Conservation (phyloP, 208 protist genomes). For the Leishmania tropica region DNA sequence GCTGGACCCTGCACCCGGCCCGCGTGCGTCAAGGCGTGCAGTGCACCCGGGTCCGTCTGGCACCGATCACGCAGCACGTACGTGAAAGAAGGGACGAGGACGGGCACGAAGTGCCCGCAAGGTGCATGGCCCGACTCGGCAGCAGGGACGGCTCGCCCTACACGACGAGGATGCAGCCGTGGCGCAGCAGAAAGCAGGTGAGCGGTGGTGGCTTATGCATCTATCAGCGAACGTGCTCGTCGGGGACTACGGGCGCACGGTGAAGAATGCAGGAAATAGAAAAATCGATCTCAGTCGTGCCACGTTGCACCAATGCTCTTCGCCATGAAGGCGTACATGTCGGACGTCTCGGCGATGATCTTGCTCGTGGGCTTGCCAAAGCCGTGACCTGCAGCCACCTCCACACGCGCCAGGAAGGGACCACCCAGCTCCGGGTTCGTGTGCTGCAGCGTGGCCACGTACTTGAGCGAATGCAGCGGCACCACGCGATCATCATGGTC, state of each 20-base stretch:
- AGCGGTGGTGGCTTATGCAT: too few relatives aligned
- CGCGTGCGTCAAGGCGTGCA: neutral
- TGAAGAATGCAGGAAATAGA: neutral
- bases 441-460: constrained; percentile 93
- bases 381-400: constrained; percentile 88
- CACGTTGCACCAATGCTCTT: constrained; percentile 78
- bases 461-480: constrained; percentile 97
- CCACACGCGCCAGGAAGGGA: constrained; percentile 86
- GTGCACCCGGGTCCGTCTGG: neutral
- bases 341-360: constrained; percentile 80
- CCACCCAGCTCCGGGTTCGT: constrained; percentile 62
- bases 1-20: neutral
- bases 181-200: neutral
- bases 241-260: neutral
- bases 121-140: neutral
- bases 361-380: constrained; percentile 94
- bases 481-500: constrained; percentile 97
- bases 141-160: neutral
- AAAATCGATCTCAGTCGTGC: constrained; percentile 30
- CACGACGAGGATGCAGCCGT: neutral
- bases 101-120: neutral
- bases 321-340: constrained; percentile 94
- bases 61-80: neutral
- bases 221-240: neutral
- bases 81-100: neutral